Base-by-base conservation (phyloP, 768 basidiomycete genomes). In the Mycena belliarum region DNA sequence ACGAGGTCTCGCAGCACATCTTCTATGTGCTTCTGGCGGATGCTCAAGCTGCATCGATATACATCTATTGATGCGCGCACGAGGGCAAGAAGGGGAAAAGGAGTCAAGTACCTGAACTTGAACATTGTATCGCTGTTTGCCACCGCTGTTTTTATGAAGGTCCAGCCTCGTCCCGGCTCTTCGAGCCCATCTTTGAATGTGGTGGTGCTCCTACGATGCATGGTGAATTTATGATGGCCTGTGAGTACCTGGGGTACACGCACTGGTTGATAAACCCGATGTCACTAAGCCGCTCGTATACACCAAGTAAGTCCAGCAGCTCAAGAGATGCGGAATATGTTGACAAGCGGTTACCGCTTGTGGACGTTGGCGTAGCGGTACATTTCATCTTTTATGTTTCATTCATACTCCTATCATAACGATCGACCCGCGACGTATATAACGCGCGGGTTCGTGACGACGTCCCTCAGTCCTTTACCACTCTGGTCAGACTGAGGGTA, bases 21-120 rank as follows among this genome's bases (percentile, higher is more conserved):
- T 11, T 56, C 55, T 11, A 49, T 9, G 43, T 56, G 23, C 15
- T 56, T 56, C 14, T 56, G 55, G 2, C 55, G 38, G 15, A 49
- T 5, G n/a, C 32, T 26, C 1, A 50, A 38, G 25, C 55, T 56
- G 15, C 1, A 14, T 33, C 9, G 12, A 20, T 16, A 37, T 42
- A 32, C 29, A 32, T 12, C 7, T 8, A 41, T 45, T 16, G 35
- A 15, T 25, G 40, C 4, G 11, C 3, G 35, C 12, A 32, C 16
- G 18, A 33, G 3, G 6, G 5, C 15, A 41, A 12, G 12, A 23
- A 12, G 5, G 23, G 12, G 26, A 16, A 2, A 8, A 2, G 16
- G 14, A 14, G 12, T 14, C 12, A 1, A 50, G n/a, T n/a, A n/a
- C 48, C 41, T 35, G 25, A 35, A 35, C 33, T 56, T 43, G 48